Evolutionary conservation across 2,329 filamentous ascomycete genomes (phyloP).

Genomic region (Fusarium tupiense): DNA sequence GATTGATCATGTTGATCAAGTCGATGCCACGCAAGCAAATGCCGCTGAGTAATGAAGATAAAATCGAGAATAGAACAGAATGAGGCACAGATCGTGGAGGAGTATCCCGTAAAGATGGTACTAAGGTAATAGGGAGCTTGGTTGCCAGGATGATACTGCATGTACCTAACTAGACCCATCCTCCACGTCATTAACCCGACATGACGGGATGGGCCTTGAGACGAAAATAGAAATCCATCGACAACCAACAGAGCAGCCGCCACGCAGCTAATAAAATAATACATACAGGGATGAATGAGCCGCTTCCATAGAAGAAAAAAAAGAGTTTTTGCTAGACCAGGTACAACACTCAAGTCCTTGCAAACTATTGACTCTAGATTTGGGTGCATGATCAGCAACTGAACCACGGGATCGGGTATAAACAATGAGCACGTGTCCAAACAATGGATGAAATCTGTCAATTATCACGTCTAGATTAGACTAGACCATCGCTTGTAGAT

Average conservation of each 20-base stretch:
- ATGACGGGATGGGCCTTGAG: constrained; percentile 6
- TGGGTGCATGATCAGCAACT: constrained; percentile 19
- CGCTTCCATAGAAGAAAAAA: not conserved
- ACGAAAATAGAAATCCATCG: constrained; percentile 25
- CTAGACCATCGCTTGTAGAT: not conserved
- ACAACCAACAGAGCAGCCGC: constrained; percentile 1
- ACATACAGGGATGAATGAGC: not conserved
- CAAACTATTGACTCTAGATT: constrained; percentile 6
- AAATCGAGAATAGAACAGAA: not conserved
- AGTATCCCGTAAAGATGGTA: not conserved
- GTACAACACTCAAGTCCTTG: not conserved
- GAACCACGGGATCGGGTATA: constrained; percentile 29
- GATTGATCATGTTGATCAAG: not conserved
- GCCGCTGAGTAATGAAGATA: not conserved
- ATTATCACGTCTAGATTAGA: constrained; percentile 10
- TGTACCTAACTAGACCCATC: not conserved
- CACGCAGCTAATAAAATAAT: constrained; percentile 36
- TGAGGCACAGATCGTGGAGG: not conserved
- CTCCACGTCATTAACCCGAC: constrained; percentile 17
- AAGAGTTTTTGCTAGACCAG: constrained; percentile 11
- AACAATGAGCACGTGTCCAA: constrained; percentile 30
- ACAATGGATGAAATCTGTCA: constrained; percentile 1
- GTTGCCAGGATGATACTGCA: not conserved
- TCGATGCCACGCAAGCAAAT: constrained; percentile 16
- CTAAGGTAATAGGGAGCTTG: not conserved